Percentiles rank a stretch among this genome's conserved stretches.
These are phyloP conservation scores for Phytopythium oedochilum DNA, from an alignment of 352 stramenopile species.

Conservation along the genomic window DNA sequence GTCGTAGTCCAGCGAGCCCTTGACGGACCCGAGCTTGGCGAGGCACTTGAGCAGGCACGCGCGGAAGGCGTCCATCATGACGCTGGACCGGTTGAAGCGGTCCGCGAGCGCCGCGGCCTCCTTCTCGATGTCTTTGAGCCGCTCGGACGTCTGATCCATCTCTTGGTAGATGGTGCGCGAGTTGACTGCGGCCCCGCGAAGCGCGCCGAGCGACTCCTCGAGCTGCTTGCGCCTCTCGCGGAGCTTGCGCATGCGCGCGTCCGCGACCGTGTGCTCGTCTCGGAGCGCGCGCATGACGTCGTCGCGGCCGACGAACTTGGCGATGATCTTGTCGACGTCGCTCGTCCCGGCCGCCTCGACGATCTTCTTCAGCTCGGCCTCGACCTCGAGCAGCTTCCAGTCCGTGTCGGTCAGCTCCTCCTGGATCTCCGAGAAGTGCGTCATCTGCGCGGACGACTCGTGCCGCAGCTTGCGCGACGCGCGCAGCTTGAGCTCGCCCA, in stretches of 20 bases:
- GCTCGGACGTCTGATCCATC: constrained; percentile 78
- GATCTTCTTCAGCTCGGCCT: constrained; percentile 72
- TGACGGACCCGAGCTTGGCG: constrained; percentile 64
- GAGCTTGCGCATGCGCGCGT: constrained; percentile 72
- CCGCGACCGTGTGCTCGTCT: constrained; percentile 69
- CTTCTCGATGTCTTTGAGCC: constrained; percentile 83
- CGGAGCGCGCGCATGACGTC: constrained; percentile 69
- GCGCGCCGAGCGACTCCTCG: constrained; percentile 51
- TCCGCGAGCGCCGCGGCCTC: constrained; percentile 60
- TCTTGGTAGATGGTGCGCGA: constrained; percentile 83
- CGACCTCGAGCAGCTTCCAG: constrained; percentile 56
- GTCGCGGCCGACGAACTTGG: constrained; percentile 65
- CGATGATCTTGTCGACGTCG: constrained; percentile 81
- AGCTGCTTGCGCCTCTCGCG: constrained; percentile 75
- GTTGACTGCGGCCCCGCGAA: constrained; percentile 68
- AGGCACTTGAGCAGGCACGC: constrained; percentile 82
- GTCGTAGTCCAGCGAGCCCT: constrained; percentile 69
- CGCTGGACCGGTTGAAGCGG: constrained; percentile 68
- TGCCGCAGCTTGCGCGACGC: constrained; percentile 64
- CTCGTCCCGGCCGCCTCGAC: constrained; percentile 72
- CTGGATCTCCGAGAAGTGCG: constrained; percentile 76
- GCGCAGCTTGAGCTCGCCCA: constrained; percentile 69
- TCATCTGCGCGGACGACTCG: constrained; percentile 71
- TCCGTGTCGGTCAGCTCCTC: constrained; percentile 72
- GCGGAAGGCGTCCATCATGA: constrained; percentile 80